These are phyloP conservation scores for Metschnikowia matae DNA, from an alignment of 805 yeast species.

Conservation along the genomic window DNA sequence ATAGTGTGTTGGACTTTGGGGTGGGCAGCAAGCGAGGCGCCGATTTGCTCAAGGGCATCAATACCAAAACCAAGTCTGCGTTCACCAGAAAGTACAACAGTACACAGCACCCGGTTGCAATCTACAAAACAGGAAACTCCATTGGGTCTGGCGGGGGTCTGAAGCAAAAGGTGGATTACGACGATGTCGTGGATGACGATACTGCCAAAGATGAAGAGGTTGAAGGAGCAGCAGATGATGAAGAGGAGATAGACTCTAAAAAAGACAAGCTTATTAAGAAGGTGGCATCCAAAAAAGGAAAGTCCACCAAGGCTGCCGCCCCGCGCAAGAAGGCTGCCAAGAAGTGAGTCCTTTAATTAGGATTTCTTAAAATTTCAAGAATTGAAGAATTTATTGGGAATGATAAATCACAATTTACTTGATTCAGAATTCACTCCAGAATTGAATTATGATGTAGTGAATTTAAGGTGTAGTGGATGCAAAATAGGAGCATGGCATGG, in stretches of 20 bases:
- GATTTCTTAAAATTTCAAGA: too few relatives aligned
- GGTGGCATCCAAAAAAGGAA: conserved; percentile 23
- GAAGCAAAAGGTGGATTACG: conserved; percentile 55
- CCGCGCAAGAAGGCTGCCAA: conserved; percentile 5
- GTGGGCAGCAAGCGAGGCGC: conserved; percentile 53
- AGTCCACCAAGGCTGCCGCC: conserved; percentile 11
- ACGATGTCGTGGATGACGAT: conserved; percentile 67
- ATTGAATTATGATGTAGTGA: too few relatives aligned
- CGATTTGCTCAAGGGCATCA: conserved; percentile 51
- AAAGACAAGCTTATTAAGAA: conserved; percentile 63
- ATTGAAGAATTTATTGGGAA: too few relatives aligned
- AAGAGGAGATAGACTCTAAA: conserved; percentile 45
- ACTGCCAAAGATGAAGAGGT: conserved; percentile 43
- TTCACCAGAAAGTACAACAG: conserved; percentile 84
- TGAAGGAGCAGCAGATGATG: conserved; percentile 40
- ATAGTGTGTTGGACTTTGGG: conserved; percentile 74
- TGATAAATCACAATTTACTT: too few relatives aligned
- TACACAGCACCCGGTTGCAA: conserved; percentile 77
- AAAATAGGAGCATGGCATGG: too few relatives aligned
- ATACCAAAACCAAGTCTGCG: conserved; percentile 75
- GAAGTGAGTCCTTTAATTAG: neutral
- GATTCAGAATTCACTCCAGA: too few relatives aligned
- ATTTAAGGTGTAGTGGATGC: too few relatives aligned
- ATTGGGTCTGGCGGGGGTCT: conserved; percentile 29
- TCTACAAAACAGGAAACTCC: conserved; percentile 66